Conservation (phyloP, 192 early-diverging fungal genomes). For the Cladochytrium replicatum region DNA sequence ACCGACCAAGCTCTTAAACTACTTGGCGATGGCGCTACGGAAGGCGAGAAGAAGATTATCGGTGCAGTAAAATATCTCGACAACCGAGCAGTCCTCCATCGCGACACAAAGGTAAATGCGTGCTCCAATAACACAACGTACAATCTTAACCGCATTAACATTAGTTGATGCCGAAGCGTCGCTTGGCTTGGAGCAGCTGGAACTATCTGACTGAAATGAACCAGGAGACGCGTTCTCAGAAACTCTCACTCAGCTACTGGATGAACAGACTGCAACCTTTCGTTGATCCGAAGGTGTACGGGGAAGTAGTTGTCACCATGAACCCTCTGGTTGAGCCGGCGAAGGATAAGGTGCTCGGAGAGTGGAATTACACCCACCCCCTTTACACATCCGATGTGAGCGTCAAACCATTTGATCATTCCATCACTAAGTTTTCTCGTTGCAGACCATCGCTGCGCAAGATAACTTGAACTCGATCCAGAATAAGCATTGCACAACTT, state of each 20-base stretch:
- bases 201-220: slow-evolving; percentile 45
- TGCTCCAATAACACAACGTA: slow-evolving; percentile 1
- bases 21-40: slow-evolving; percentile 40
- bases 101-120: slow-evolving; percentile 28
- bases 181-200: slow-evolving; percentile 42
- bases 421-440: not conserved
- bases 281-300: slow-evolving; percentile 29
- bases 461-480: slow-evolving; percentile 33
- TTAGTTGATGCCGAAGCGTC: slow-evolving; percentile 44
- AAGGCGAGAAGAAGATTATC: slow-evolving; percentile 35
- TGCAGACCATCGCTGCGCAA: slow-evolving; percentile 40
- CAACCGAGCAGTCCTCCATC: slow-evolving; percentile 46
- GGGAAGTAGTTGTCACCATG: slow-evolving; percentile 47
- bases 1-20: slow-evolving; percentile 45
- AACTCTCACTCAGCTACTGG: slow-evolving; percentile 48
- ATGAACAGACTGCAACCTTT: slow-evolving; percentile 53
- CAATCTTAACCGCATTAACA: not conserved
- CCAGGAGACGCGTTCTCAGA: slow-evolving; percentile 15
- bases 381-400: slow-evolving; percentile 21
- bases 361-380: slow-evolving; percentile 45
- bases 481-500: slow-evolving; percentile 32
- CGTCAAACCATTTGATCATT: not conserved
- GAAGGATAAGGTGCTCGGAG: slow-evolving; percentile 23
- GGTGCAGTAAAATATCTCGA: slow-evolving; percentile 31
- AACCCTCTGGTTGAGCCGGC: slow-evolving; percentile 46